Evolutionary conservation across 176 grass and related monocot genomes (phyloP), one percentile per base, ranked within the genome.

Genomic region (Bonia amplexicaulis): DNA sequence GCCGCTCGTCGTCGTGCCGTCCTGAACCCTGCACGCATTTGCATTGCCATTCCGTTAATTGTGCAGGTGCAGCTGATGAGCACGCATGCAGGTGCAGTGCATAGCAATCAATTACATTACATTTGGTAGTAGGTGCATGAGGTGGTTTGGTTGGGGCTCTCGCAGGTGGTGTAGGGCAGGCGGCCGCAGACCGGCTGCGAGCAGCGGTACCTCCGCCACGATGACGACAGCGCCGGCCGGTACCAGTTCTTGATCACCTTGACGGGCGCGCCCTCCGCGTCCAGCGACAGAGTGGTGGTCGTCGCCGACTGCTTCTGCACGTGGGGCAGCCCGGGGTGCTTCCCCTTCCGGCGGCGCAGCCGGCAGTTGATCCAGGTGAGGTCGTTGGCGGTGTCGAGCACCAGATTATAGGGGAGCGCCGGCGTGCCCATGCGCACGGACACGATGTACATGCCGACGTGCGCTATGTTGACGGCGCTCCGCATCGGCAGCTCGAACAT

Each of bases 311-410:
- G 19, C 23, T 37, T 33, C 22, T 45, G 33, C 26, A 60, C 55
- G 84, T 7, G 40, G 44, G 33, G 71, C 17, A 19, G 62, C 0
- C 55, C 66, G 49, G 72, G 76, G 61, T 74, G 83, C 80, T 73
- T 78, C 9, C 80, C 74, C 37, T 62, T 62, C 27, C n/a, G 75
- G 5, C 53, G 45, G 20, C 79, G 70, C 53, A 74, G 72, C 9
- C 80, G 89, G 83, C 96, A 98, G 85, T 95, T 98, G 72, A 92
- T 89, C 96, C 96, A 98, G 40, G 96, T 95, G 77, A 98, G 74
- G 68, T 93, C 93, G 77, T 89, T 98, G 11, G 91, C 96, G 0
- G 91, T 98, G 83, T 95, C 91, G 8, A 90, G 85, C 39, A 62
- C 91, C 8, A 98, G 81, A 33, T 52, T 70, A 74, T 83, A 95